These are phyloP conservation scores for Cardamine chenopodiifolia DNA, from an alignment of 345 rosid genomes.

Conservation along the genomic window DNA sequence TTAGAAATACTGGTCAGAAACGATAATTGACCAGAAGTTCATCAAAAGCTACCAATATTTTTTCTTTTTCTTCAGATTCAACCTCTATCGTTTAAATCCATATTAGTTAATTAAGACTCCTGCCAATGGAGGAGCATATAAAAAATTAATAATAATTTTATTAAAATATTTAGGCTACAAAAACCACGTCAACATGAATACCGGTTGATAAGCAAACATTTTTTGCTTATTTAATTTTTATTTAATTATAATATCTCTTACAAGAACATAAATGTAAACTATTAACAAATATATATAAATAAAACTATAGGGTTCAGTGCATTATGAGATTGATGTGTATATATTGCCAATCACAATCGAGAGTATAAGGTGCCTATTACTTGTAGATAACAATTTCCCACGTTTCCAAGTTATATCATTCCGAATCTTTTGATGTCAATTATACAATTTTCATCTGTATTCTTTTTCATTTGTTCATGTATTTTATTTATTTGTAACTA, in stretches of 20 bases:
- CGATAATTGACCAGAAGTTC: too few relatives aligned
- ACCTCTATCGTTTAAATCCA: neutral
- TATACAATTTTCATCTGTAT: constrained; percentile 25
- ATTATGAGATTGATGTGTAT: constrained; percentile 13
- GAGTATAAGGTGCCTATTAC: constrained; percentile 56
- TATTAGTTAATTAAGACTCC: neutral
- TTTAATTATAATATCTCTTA: neutral
- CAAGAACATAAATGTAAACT: neutral
- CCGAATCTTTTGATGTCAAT: constrained; percentile 58
- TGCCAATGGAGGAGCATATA: neutral
- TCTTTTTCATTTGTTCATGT: neutral
- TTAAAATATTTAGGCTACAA: neutral
- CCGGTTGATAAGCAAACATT: neutral
- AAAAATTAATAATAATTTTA: neutral
- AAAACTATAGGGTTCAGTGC: constrained; percentile 11
- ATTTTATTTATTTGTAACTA: neutral
- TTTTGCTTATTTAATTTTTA: neutral
- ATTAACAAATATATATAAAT: neutral
- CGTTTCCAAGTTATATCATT: constrained; percentile 57
- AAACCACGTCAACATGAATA: neutral
- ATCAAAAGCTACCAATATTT: too few relatives aligned
- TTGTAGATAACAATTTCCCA: constrained; percentile 77
- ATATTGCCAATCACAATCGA: constrained; percentile 47
- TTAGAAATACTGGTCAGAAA: too few relatives aligned
- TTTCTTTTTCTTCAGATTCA: too few relatives aligned